Percentiles rank a stretch among this genome's conserved stretches.
Conservation (phyloP, 768 basidiomycete species). For the Daedaleopsis sinensis region DNA sequence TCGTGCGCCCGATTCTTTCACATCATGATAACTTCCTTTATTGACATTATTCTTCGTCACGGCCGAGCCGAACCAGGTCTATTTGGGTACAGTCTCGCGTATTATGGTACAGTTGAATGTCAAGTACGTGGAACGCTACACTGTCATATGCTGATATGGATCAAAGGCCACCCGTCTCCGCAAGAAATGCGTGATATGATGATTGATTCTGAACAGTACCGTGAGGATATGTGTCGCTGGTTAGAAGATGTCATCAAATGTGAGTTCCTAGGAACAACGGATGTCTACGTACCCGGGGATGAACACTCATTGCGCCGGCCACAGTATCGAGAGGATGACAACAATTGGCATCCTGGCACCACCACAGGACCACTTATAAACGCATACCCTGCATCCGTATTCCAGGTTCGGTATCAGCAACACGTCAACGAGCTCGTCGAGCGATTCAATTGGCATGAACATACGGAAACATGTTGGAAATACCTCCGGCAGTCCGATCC, state of each 20-base stretch:
- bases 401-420: background rate
- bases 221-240: background rate
- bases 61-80: slow-evolving; percentile 7
- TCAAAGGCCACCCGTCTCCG: slow-evolving; percentile 28
- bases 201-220: background rate
- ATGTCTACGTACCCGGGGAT: too few species aligned
- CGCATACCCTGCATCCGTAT: too few species aligned
- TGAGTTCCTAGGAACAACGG: background rate
- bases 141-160: slow-evolving; percentile 37
- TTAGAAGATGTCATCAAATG: background rate
- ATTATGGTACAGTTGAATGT: slow-evolving; percentile 30
- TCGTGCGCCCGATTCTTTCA: slow-evolving; percentile 1
- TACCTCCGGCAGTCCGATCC: slow-evolving; percentile 15
- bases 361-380: background rate
- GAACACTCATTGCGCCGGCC: too few species aligned
- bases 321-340: too few species aligned
- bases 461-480: slow-evolving; percentile 20
- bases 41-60: background rate
- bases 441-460: slow-evolving; percentile 8
- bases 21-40: background rate
- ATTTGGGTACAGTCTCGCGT: slow-evolving; percentile 31
- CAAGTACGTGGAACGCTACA: slow-evolving; percentile 35
- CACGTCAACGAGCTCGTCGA: background rate
- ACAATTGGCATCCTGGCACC: background rate
- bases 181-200: slow-evolving; percentile 19